Evolutionary conservation across 2,329 filamentous ascomycete genomes (phyloP).

Genomic region (Cytospora chrysosperma): DNA sequence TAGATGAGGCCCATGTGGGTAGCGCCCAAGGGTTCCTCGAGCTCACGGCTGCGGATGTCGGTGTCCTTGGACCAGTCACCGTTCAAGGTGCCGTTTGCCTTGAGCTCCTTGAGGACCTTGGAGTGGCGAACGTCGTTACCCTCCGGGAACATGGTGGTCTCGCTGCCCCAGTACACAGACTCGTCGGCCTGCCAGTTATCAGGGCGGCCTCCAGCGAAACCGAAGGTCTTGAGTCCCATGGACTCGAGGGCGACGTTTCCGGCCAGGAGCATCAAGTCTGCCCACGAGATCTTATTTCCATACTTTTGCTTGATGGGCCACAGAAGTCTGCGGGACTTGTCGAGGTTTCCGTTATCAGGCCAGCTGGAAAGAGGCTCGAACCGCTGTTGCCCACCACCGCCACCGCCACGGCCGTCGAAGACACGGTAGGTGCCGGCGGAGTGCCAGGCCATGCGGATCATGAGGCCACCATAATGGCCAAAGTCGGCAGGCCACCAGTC

Average conservation of each 20-base stretch:
- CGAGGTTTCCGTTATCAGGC: slow-evolving; percentile 72
- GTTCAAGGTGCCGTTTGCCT: slow-evolving; percentile 34
- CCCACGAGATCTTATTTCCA: slow-evolving; percentile 75
- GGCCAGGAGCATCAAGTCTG: slow-evolving; percentile 66
- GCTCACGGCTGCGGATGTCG: slow-evolving; percentile 58
- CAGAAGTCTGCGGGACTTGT: slow-evolving; percentile 73
- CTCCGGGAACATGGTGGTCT: slow-evolving; percentile 62
- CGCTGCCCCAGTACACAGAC: slow-evolving; percentile 71
- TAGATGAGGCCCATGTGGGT: slow-evolving; percentile 78
- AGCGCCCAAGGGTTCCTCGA: slow-evolving; percentile 67
- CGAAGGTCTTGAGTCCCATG: slow-evolving; percentile 69
- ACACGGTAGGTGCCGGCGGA: slow-evolving; percentile 76
- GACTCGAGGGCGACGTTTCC: slow-evolving; percentile 75
- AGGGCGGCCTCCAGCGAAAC: slow-evolving; percentile 67
- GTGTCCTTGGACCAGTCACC: slow-evolving; percentile 40
- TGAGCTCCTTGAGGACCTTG: slow-evolving; percentile 47
- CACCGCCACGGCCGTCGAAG: slow-evolving; percentile 71
- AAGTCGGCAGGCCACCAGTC: slow-evolving; percentile 83
- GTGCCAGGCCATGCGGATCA: slow-evolving; percentile 82
- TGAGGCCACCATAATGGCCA: slow-evolving; percentile 77
- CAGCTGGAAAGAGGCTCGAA: slow-evolving; percentile 78
- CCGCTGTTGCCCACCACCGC: slow-evolving; percentile 71
- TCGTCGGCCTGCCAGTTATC: slow-evolving; percentile 73
- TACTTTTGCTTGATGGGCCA: slow-evolving; percentile 83
- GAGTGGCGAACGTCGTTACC: slow-evolving; percentile 71